Base-by-base conservation (phyloP, 768 basidiomycete genomes). In the Pisolithus albus region DNA sequence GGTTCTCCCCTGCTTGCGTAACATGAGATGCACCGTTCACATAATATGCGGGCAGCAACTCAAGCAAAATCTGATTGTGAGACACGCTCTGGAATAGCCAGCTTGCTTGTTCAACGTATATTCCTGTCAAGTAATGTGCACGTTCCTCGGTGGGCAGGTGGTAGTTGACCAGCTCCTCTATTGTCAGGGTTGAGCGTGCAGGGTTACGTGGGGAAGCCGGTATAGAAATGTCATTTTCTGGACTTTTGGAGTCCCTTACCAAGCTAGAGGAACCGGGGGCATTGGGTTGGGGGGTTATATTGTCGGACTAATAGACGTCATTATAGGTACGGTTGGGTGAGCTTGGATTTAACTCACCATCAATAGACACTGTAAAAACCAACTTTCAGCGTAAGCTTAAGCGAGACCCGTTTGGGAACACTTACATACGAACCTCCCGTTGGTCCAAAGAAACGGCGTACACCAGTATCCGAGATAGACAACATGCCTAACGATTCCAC, bases 401-500 rank as follows among this genome's bases (percentile, higher is more conserved):
- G 30, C 15, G 47, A 26, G 32, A 15, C 26, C 28, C 36, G 24
- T 49, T 21, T 30, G 49, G 48, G 46, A 53, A 44, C 32, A 39
- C 81, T 52, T 56, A 85, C 84, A 75, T 86, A 82, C 44, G 78
- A 75, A 28, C 83, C 84, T 11, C 81, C 84, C 1, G 83, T 83
- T 2, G 80, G 81, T 1, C 82, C 82, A 71, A 82, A 83, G 61
- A 82, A 83, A 49, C 77, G 69, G 16, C 79, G 77, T 44, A 78
- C 74, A 0, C 81, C 82, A 55, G 78, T 73, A 60, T 83, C 78
- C 15, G 77, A 75, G 51, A 83, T 81, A 24, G 78, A 77, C 48
- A 83, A 65, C 16, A 80, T 83, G 39, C 82, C 82, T 55, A 83
- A 80, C 0, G 77, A 70, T 51, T 83, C 80, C 34, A 82, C 70